Base-by-base conservation (phyloP, 2,329 filamentous ascomycete species). In the Remersonia thermophila region DNA sequence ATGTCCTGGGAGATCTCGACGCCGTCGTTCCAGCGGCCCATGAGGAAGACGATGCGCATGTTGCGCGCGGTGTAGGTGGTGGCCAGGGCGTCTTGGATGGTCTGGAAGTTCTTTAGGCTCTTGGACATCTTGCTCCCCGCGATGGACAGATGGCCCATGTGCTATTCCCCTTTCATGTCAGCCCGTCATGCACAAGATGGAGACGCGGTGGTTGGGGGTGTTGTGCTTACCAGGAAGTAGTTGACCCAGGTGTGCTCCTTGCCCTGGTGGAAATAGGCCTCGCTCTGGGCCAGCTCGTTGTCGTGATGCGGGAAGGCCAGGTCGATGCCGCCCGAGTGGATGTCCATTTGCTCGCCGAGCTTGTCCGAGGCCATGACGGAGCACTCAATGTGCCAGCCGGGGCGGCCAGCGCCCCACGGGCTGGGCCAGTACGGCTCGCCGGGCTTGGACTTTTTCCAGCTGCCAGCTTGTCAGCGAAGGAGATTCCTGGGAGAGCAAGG, bases 311-410 rank as follows among this genome's bases (percentile, higher is more conserved):
- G 86, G 57, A 94, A 94, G 0, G 80, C 79, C 36, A 96, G 69
- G 56, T 96, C 89, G 41, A 94, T 81, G 39, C 89, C 89, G 18
- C 89, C 87, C 15, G 84, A 93, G 58, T 95, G 89, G 36, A 95
- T 83, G 55, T 96, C 89, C 66, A 96, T 86, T 42, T 79, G 71
- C 18, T 77, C 69, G 4, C 87, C 87, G 1, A 96, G 64, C n/a
- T 86, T 72, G 45, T 87, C 83, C 2, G 83, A 89, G 0, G 87
- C 86, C 89, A 96, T 95, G 12, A 86, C 86, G 1, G 81, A 87
- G 74, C 89, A 95, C 62, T 95, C 87, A 51, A 95, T 95, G 54
- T 95, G 89, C 89, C 89, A 96, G 13, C 89, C 89, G 1, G 89
- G 89, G 30, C 89, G 70, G 4, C 87, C 87, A 38, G 77, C 69